Evolutionary conservation across 2,329 filamentous ascomycete species (phyloP).

Genomic region (Arthrobotrys sphaeroides): DNA sequence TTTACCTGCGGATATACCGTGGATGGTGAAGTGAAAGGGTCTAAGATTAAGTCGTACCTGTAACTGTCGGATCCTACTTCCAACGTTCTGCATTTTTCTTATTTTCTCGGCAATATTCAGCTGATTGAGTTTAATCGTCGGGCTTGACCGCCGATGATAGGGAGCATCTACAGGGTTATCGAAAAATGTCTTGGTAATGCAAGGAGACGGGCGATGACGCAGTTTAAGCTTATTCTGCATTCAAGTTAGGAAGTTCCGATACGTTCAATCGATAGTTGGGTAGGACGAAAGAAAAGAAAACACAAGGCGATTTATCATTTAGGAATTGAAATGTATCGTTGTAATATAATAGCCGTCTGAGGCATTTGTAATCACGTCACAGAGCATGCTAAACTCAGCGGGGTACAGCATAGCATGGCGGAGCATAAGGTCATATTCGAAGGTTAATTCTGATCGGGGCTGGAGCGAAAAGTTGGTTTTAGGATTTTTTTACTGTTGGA

Average conservation of each 20-base stretch:
- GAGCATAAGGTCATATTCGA: background rate
- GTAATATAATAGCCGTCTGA: background rate
- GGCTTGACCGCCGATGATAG: background rate
- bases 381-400: background rate
- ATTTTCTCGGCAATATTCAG: no score
- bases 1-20: no score
- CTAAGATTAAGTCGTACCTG: background rate
- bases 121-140: background rate
- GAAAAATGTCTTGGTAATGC: background rate
- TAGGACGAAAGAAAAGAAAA: background rate
- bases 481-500: background rate
- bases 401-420: background rate
- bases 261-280: background rate
- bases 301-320: no score
- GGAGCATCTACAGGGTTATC: background rate
- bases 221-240: background rate
- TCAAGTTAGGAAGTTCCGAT: background rate
- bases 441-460: background rate
- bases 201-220: background rate
- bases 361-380: background rate
- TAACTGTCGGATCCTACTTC: constrained; percentile 1
- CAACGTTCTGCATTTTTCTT: background rate
- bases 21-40: background rate
- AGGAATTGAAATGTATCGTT: no score
- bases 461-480: background rate